A percentile compares a stretch with the other conserved stretches of the same genome.
phyloP scores from a whole-genome alignment of 2,329 filamentous ascomycete species.

The Cryphonectria parasitica region DNA sequence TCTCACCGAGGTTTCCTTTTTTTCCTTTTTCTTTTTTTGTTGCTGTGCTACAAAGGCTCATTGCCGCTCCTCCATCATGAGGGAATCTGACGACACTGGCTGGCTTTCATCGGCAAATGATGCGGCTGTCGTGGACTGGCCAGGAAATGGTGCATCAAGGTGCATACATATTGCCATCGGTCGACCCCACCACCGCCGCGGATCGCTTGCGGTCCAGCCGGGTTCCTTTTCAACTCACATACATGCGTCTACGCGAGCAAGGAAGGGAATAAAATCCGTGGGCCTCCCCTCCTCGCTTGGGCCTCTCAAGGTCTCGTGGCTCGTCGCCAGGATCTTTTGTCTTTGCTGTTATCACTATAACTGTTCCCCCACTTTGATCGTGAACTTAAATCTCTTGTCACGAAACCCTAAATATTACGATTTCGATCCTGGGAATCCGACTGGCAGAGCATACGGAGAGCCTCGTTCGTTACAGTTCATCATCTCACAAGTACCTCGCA shows the following conservation, averaged over 20 bases:
- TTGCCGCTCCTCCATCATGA: not conserved
- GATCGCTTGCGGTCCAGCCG: not conserved
- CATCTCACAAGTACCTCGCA: constrained; percentile 4
- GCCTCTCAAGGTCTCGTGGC: not conserved
- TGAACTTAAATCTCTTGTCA: not conserved
- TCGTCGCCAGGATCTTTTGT: not conserved
- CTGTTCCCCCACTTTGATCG: not conserved
- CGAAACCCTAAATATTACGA: not conserved
- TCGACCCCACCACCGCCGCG: constrained; percentile 15
- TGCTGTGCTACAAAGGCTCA: not conserved
- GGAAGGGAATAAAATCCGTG: not conserved
- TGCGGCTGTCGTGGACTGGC: constrained; percentile 16
- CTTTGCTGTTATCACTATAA: not conserved
- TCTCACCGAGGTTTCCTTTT: not conserved
- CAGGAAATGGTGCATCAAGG: not conserved
- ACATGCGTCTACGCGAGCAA: not conserved
- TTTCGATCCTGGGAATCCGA: not conserved
- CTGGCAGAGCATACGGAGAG: constrained; percentile 7
- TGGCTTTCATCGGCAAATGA: constrained; percentile 19
- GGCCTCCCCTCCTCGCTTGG: not conserved
- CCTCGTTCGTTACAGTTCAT: not conserved
- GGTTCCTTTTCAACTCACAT: not conserved
- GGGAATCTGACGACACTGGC: constrained; percentile 10
- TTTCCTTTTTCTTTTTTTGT: not conserved
- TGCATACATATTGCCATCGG: constrained; percentile 15